Evolutionary conservation across 2,329 filamentous ascomycete species (phyloP).

Genomic region (Nannizziopsis barbatae): DNA sequence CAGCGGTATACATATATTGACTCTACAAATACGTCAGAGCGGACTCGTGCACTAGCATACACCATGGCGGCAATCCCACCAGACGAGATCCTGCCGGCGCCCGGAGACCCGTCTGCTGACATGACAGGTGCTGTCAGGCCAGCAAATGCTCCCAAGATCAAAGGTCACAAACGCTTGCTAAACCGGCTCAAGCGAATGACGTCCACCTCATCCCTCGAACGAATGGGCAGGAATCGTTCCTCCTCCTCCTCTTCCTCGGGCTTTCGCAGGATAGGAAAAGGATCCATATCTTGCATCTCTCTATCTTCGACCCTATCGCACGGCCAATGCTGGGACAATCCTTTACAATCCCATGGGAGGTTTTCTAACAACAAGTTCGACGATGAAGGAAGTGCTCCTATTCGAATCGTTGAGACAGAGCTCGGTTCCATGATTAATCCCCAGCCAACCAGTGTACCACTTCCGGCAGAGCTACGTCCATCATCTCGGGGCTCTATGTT

Average conservation of each 20-base stretch:
- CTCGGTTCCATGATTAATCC: conserved; percentile 27
- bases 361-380: conserved; percentile 25
- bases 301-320: conserved; percentile 45
- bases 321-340: conserved; percentile 43
- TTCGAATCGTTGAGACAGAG: conserved; percentile 45
- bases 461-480: conserved; percentile 54
- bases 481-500: conserved; percentile 25
- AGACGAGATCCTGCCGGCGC: conserved; percentile 24
- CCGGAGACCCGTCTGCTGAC: conserved; percentile 29
- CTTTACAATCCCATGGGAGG: conserved; percentile 44
- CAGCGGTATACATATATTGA: background rate
- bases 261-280: conserved; percentile 53
- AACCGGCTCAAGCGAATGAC: conserved; percentile 69
- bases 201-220: conserved; percentile 62
- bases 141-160: conserved; percentile 45
- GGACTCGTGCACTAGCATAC: background rate
- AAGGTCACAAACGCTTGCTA: conserved; percentile 58
- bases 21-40: background rate
- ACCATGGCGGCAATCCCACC: conserved; percentile 23
- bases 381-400: conserved; percentile 45
- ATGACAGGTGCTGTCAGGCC: conserved; percentile 22
- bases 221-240: conserved; percentile 53
- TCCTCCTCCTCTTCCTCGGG: conserved; percentile 34
- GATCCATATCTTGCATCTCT: conserved; percentile 54
- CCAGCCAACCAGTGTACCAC: conserved; percentile 43